These are phyloP conservation scores for Pythium brassicae DNA, from an alignment of 352 stramenopile genomes.

Conservation along the genomic window DNA sequence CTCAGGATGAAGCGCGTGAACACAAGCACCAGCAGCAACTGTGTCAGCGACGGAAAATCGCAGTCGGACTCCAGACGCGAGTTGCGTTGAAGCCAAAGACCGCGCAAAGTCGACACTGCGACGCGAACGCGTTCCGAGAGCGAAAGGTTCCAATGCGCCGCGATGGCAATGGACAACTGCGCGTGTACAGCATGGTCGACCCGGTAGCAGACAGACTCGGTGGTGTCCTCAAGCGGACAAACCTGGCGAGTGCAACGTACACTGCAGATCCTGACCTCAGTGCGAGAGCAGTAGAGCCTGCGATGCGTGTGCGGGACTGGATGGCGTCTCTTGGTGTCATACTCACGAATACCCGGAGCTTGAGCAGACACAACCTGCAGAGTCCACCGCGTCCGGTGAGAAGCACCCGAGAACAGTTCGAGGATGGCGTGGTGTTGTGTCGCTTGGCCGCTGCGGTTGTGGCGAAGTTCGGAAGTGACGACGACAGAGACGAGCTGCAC, in stretches of 20 bases:
- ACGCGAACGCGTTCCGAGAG: not conserved
- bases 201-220: slow-evolving; percentile 7
- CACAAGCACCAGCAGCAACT: not conserved
- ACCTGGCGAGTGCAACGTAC: not conserved
- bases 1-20: not conserved
- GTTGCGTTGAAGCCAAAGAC: not conserved
- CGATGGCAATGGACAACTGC: slow-evolving; percentile 21
- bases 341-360: slow-evolving; percentile 1
- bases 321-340: slow-evolving; percentile 14
- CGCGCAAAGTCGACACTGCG: not conserved
- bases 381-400: no score
- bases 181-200: slow-evolving; percentile 36
- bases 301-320: slow-evolving; percentile 4
- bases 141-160: slow-evolving; percentile 8
- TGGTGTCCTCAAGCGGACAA: not conserved
- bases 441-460: slow-evolving; percentile 24
- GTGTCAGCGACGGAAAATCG: not conserved
- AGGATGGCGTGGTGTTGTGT: slow-evolving; percentile 31
- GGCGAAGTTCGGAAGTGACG: slow-evolving; percentile 5
- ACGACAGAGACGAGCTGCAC: not conserved
- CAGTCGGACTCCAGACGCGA: not conserved
- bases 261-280: not conserved
- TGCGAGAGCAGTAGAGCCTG: not conserved
- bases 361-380: not conserved
- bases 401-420: slow-evolving; percentile 13